Percentiles rank a stretch among this genome's conserved stretches.
Conservation (phyloP, 768 basidiomycete species). For the Galerina sulciceps region DNA sequence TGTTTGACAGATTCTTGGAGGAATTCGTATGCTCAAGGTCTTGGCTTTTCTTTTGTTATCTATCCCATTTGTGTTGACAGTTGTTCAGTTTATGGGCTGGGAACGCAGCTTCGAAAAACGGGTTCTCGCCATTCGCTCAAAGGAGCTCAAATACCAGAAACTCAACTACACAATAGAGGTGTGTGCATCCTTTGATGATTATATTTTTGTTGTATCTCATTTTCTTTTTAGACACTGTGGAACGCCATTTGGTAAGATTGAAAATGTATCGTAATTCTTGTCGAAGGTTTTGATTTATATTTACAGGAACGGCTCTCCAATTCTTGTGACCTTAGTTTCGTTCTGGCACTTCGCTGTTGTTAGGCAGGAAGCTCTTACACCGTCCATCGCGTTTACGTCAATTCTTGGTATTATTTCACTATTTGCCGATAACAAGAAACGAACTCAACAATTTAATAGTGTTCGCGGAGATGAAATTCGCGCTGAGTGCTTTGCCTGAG, state of each 20-base stretch:
- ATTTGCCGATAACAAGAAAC: background rate
- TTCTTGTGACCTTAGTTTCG: conserved; percentile 62
- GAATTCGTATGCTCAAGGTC: conserved; percentile 88
- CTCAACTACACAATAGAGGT: conserved; percentile 89
- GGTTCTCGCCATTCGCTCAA: conserved; percentile 58
- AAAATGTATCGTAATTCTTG: conserved; percentile 53
- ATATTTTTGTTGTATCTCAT: background rate
- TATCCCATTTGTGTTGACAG: background rate
- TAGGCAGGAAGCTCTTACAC: conserved; percentile 69
- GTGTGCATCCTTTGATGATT: conserved; percentile 18
- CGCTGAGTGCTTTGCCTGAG: conserved; percentile 86
- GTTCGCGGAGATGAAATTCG: conserved; percentile 88
- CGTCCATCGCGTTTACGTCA: conserved; percentile 83
- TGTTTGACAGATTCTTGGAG: conserved; percentile 70
- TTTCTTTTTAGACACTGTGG: conserved; percentile 40
- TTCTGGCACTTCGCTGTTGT: conserved; percentile 79
- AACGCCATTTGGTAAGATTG: conserved; percentile 47
- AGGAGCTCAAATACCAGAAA: conserved; percentile 68
- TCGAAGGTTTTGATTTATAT: conserved; percentile 58
- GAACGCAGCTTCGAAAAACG: conserved; percentile 71
- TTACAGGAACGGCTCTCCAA: conserved; percentile 65
- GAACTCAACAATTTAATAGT: conserved; percentile 64
- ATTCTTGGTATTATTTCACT: conserved; percentile 48
- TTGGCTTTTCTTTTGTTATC: background rate
- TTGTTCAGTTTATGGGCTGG: conserved; percentile 53